These are phyloP conservation scores for Tilletia walkeri DNA, from an alignment of 1,284 basidiomycete species.

Conservation along the genomic window DNA sequence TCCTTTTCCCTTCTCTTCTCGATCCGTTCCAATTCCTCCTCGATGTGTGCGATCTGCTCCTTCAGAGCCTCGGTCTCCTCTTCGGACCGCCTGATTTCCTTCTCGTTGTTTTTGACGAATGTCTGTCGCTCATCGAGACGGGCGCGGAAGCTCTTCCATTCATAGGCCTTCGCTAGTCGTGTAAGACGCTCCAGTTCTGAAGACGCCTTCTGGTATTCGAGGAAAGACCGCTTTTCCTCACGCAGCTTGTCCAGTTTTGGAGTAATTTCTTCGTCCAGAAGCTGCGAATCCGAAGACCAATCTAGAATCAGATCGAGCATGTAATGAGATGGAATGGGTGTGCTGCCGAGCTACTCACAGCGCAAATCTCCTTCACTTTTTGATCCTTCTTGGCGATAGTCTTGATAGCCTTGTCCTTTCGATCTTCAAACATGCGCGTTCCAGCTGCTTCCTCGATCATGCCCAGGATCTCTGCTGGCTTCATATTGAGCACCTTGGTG, in stretches of 20 bases:
- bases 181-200: slow-evolving; percentile 86
- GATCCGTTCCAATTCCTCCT: slow-evolving; percentile 60
- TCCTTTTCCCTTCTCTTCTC: slow-evolving; percentile 63
- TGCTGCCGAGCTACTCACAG: slow-evolving; percentile 24
- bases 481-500: slow-evolving; percentile 89
- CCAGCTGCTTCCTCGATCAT: slow-evolving; percentile 99
- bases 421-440: slow-evolving; percentile 98
- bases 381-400: slow-evolving; percentile 98
- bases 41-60: slow-evolving; percentile 56
- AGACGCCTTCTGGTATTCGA: slow-evolving; percentile 86
- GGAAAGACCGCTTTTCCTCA: slow-evolving; percentile 81
- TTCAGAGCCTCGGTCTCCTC: slow-evolving; percentile 53
- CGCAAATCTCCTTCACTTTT: slow-evolving; percentile 79
- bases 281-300: neutral
- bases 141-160: slow-evolving; percentile 66
- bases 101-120: slow-evolving; percentile 52
- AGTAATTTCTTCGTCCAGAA: slow-evolving; percentile 81
- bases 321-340: neutral
- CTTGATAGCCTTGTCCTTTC: slow-evolving; percentile 94
- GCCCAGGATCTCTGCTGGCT: slow-evolving; percentile 91
- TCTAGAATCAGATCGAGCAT: neutral
- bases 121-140: slow-evolving; percentile 57
- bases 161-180: slow-evolving; percentile 79
- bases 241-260: slow-evolving; percentile 91
- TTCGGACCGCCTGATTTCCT: slow-evolving; percentile 50